These are phyloP conservation scores for Gaeumannomyces tritici DNA, from an alignment of 2,329 filamentous ascomycete species.

Conservation along the genomic window DNA sequence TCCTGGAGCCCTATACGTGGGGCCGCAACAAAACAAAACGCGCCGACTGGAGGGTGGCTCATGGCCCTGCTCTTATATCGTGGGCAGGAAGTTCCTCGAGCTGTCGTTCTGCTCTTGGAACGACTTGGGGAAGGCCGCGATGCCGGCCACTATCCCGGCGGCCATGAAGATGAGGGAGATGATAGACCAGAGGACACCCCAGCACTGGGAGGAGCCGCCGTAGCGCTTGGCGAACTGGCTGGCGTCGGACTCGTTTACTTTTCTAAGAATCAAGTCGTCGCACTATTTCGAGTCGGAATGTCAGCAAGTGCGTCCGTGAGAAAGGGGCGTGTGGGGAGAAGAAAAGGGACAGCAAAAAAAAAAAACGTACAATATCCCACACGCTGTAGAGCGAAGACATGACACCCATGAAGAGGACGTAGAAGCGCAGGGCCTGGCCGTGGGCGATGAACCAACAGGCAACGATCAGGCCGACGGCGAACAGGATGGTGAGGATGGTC, in stretches of 20 bases:
- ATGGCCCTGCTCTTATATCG: conserved; percentile 6
- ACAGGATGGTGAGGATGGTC: conserved; percentile 59
- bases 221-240: conserved; percentile 71
- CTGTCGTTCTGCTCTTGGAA: conserved; percentile 59
- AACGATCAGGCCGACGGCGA: conserved; percentile 61
- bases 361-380: conserved; percentile 59
- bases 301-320: too few species aligned
- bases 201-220: conserved; percentile 70
- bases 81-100: conserved; percentile 56
- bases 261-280: conserved; percentile 70
- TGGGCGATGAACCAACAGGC: conserved; percentile 75
- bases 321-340: too few species aligned
- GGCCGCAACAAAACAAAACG: not conserved
- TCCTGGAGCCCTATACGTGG: not conserved
- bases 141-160: conserved; percentile 61
- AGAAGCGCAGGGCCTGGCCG: conserved; percentile 62
- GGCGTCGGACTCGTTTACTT: conserved; percentile 72
- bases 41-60: not conserved
- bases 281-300: conserved; percentile 31
- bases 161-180: conserved; percentile 65
- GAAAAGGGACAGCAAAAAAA: conserved; percentile 7
- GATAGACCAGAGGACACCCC: conserved; percentile 71
- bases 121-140: conserved; percentile 66
- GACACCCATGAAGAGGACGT: conserved; percentile 66
- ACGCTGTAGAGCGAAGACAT: conserved; percentile 75